Evolutionary conservation across 768 basidiomycete genomes (phyloP).

Genomic region (Phallus indusiatus): DNA sequence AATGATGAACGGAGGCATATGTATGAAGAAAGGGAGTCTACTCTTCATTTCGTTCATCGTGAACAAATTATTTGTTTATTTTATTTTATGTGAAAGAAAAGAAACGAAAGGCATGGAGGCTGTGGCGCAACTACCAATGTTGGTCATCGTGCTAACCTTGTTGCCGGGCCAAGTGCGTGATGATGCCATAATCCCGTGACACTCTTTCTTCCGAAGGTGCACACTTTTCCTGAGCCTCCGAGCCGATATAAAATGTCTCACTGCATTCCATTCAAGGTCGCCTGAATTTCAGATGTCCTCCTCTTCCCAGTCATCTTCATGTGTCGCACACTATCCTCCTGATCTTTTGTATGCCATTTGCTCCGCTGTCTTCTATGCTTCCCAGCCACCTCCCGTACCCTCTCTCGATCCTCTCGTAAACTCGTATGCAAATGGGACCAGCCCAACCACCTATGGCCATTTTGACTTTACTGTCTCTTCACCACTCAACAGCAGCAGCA

Average conservation of each 20-base stretch:
- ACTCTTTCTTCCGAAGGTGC: neutral
- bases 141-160: no score
- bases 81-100: no score
- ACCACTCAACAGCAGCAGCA: neutral
- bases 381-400: conserved; percentile 41
- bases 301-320: conserved; percentile 10
- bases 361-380: conserved; percentile 56
- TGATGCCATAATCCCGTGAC: no score
- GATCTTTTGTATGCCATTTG: conserved; percentile 70
- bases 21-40: no score
- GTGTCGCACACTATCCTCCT: conserved; percentile 45
- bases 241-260: conserved; percentile 1
- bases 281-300: neutral
- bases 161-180: no score
- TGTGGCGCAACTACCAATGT: no score
- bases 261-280: neutral
- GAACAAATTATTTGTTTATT: no score
- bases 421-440: conserved; percentile 12
- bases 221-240: no score
- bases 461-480: neutral
- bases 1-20: no score
- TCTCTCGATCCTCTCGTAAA: conserved; percentile 65
- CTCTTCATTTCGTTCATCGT: no score
- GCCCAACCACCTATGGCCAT: neutral
- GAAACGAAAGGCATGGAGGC: no score